Base-by-base conservation (phyloP, 495 filamentous ascomycete genomes). In the Tuber melanosporum region DNA sequence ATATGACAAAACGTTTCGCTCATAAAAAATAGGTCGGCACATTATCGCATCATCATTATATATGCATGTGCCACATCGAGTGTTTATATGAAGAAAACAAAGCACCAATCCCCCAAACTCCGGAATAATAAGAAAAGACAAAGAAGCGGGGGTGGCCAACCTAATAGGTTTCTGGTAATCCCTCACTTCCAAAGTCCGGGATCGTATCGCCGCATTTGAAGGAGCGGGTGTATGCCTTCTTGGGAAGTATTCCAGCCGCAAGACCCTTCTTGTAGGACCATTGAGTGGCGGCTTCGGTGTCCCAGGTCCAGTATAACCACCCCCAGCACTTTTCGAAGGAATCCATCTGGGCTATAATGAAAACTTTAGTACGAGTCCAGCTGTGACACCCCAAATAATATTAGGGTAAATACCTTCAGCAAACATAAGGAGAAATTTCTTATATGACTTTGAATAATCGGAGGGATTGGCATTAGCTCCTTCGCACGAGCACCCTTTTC, bases 231-330 rank as follows among this genome's bases (percentile, higher is more conserved):
- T 92, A 96, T 1, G 93, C 92, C 85, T 93, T 92, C 52, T 85
- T 82, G 15, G 95, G 95, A 85, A 98, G 85, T 73, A 93, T 95
- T 8, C 94, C 94, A 9, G 92, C 93, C 77, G 89, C 90, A 84
- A 96, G 87, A 0, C 93, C 94, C 77, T 89, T 88, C 84, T 93
- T 93, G 83, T 95, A 99, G 84, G 93, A 97, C 95, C 95, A 99
- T 85, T 98, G 95, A 57, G 90, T 86, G 71, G 93, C 91, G 57
- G 85, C 87, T 85, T 94, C 91, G 5, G 92, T 94, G 76, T 89
- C 86, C 93, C 92, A 94, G 39, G 94, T 97, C 96, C 96, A 99
- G 86, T 98, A 98, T 85, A 97, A 94, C 95, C 96, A 98, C 71
- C 96, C 96, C 90, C 92, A 94, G 10, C 92, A 93, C 70, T 90